A percentile compares a stretch with the other conserved stretches of the same genome.
phyloP scores from a whole-genome alignment of 257 asterid species.

The Haberlea rhodopensis region DNA sequence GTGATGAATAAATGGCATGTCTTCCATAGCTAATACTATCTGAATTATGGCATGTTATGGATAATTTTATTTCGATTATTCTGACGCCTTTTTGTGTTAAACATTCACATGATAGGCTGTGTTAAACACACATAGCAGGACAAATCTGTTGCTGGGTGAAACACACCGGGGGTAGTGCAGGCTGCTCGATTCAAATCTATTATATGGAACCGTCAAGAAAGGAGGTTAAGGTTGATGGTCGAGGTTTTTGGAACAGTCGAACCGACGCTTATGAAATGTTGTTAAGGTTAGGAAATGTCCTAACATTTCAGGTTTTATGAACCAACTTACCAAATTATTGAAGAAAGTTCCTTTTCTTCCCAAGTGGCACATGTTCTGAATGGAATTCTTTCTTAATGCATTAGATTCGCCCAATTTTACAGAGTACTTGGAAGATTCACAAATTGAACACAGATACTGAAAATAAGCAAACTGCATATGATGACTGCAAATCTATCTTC shows the following conservation, averaged over 20 bases:
- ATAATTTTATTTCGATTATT: no score
- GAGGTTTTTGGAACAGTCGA: not conserved
- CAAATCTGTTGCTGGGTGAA: no score
- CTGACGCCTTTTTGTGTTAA: no score
- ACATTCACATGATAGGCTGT: no score
- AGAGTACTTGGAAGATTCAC: constrained; percentile 33
- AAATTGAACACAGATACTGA: constrained; percentile 23
- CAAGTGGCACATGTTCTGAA: constrained; percentile 63
- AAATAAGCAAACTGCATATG: constrained; percentile 34
- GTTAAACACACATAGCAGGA: no score
- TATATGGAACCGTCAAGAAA: no score
- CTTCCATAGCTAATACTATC: no score
- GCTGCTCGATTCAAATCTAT: no score
- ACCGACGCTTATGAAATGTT: not conserved
- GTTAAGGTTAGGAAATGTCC: constrained; percentile 1
- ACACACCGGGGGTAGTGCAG: no score
- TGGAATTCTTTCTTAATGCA: constrained; percentile 67
- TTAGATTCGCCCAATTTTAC: constrained; percentile 39
- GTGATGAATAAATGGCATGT: no score
- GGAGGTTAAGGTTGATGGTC: no score
- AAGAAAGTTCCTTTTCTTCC: constrained; percentile 57
- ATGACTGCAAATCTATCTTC: constrained; percentile 71
- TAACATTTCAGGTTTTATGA: constrained; percentile 59
- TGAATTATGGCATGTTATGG: no score
- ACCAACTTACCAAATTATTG: constrained; percentile 54